Base-by-base conservation (phyloP, 2,329 filamentous ascomycete species). In the Pseudocercospora fijiensis region DNA sequence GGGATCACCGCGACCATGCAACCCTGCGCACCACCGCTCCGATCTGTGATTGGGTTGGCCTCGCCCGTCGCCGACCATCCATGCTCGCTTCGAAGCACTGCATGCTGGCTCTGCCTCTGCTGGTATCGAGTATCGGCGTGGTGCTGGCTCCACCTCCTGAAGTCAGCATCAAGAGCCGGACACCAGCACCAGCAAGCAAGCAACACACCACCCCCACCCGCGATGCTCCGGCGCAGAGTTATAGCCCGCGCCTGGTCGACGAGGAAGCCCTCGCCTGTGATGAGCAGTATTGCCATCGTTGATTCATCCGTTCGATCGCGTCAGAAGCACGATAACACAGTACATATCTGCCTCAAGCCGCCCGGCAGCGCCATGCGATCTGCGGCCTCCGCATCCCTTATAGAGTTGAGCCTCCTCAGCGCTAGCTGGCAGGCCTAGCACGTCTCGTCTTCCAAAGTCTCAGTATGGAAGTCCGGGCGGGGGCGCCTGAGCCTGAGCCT, bases 381-480 rank as follows among this genome's bases (percentile, higher is more conserved):
- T 27, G 51, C 51, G 51, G 51, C 51, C 24, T 55, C 26, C 43
- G 51, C 51, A 24, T 55, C 26, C 43, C 43, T 45, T 45, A n/a
- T 45, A n/a, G 43, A 45, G 43, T 45, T 45, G 43, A 45, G 43
- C 43, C 43, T 45, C 43, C 43, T 45, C 43, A 55, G 16, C 51
- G 51, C 51, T 37, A n/a, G n/a, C n/a, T n/a, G n/a, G n/a, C n/a
- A n/a, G n/a, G n/a, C n/a, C n/a, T n/a, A 56, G 27, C 28, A 56
- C 37, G 52, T 56, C 27, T 56, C 52, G 52, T 33, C 52, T 37
- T 56, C 52, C 27, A 30, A 37, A 18, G 27, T 56, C 28, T 56
- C n/a, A 30, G 18, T 47, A 47, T 24, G 43, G 43, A 24, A 22
- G n/a, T 47, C 43, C 43, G 43, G 43, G 22, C 43, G 20, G 22